These are phyloP conservation scores for Corymbia citriodora DNA, from an alignment of 441 rosid genomes.

Conservation along the genomic window DNA sequence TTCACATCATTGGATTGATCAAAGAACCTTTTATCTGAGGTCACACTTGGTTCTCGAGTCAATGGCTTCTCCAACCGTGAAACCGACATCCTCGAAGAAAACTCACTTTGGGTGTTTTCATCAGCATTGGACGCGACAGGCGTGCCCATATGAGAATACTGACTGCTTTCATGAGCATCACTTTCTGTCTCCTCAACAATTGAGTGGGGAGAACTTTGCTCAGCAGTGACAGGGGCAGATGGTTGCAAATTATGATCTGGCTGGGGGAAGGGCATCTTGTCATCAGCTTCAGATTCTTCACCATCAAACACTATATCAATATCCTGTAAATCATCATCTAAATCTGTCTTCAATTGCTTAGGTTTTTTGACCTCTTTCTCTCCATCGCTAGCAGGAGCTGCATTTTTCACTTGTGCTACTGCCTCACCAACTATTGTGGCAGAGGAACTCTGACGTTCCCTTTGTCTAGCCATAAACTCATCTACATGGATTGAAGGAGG, in stretches of 20 bases:
- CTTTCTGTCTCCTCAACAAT: conserved; percentile 95
- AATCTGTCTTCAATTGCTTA: conserved; percentile 75
- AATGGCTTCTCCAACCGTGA: conserved; percentile 67
- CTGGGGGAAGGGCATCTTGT: conserved; percentile 84
- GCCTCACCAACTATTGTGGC: conserved; percentile 70
- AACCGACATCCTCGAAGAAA: conserved; percentile 87
- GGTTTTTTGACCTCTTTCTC: conserved; percentile 58
- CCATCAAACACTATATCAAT: conserved; percentile 96
- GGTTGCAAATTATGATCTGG: conserved; percentile 83
- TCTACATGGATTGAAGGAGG: conserved; percentile 99
- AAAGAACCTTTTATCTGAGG: conserved; percentile 73
- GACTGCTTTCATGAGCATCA: conserved; percentile 70
- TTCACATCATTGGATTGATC: conserved; percentile 67
- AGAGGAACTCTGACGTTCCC: conserved; percentile 77
- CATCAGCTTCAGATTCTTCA: conserved; percentile 91
- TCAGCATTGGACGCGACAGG: conserved; percentile 62
- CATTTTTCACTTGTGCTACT: conserved; percentile 43
- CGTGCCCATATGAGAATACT: conserved; percentile 61
- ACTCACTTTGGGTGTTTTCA: conserved; percentile 77
- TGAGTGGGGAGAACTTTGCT: conserved; percentile 83
- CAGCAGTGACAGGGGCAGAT: conserved; percentile 65
- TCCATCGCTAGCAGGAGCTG: conserved; percentile 33
- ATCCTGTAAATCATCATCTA: conserved; percentile 94
- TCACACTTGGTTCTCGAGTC: conserved; percentile 75
- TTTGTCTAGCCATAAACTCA: conserved; percentile 97